These are phyloP conservation scores for Diaporthe australafricana DNA, from an alignment of 2,329 filamentous ascomycete species.

Conservation along the genomic window DNA sequence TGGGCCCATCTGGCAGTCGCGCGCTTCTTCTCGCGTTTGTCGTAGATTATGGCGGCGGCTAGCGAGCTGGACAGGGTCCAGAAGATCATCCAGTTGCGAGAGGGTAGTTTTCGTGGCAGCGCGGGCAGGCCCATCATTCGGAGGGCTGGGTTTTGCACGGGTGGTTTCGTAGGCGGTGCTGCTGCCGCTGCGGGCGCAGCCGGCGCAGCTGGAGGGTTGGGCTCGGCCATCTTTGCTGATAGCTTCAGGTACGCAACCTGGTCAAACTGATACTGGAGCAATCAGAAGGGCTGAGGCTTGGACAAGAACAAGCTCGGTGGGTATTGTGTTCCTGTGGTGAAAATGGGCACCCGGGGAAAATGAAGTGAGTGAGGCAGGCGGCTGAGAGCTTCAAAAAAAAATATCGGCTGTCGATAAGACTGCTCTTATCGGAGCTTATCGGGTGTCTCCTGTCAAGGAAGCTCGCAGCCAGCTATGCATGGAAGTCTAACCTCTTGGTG, in stretches of 20 bases:
- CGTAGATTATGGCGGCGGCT: conserved; percentile 86
- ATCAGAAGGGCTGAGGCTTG: neutral
- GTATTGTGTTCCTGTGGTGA: neutral
- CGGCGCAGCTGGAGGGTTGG: conserved; percentile 36
- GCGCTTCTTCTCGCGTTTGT: conserved; percentile 88
- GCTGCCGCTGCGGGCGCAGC: conserved; percentile 44
- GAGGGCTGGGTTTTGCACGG: conserved; percentile 76
- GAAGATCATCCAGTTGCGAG: conserved; percentile 98
- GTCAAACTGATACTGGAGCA: no score
- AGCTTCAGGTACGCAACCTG: neutral
- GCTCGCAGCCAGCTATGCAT: no score
- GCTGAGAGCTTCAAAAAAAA: neutral
- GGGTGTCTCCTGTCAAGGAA: neutral
- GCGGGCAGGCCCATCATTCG: conserved; percentile 87
- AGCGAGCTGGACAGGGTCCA: conserved; percentile 82
- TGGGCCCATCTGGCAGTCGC: conserved; percentile 88
- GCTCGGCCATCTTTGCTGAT: conserved; percentile 35
- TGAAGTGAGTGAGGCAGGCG: no score
- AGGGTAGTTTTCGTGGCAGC: conserved; percentile 86
- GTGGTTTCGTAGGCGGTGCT: conserved; percentile 50
- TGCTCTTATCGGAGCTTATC: conserved; percentile 18
- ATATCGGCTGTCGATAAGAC: neutral
- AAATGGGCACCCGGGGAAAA: neutral
- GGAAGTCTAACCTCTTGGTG: neutral
- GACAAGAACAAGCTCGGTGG: neutral